Evolutionary conservation across 768 basidiomycete species (phyloP).

Genomic region (Tubosaeta sp.): DNA sequence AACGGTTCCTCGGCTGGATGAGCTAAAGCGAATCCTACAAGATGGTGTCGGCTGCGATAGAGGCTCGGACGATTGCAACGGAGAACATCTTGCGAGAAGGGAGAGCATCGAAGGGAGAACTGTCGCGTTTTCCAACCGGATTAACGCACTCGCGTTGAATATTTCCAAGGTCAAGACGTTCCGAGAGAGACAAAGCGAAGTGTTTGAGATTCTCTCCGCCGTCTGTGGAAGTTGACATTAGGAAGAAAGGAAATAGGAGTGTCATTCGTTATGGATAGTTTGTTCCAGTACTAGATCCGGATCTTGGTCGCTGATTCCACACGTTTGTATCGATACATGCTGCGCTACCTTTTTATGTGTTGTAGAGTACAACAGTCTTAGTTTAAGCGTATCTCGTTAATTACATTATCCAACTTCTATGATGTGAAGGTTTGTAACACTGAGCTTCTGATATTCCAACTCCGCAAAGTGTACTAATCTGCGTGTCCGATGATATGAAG

Average conservation of each 20-base stretch:
- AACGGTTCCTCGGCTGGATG: slow-evolving; percentile 49
- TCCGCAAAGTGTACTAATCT: too few relatives aligned
- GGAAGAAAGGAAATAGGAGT: background rate
- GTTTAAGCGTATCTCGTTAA: background rate
- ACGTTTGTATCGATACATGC: slow-evolving; percentile 2
- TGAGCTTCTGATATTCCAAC: too few relatives aligned
- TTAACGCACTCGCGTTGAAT: slow-evolving; percentile 68
- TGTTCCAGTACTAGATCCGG: background rate
- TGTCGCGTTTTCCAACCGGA: slow-evolving; percentile 69
- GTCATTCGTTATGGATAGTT: background rate
- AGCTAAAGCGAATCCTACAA: slow-evolving; percentile 53
- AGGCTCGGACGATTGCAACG: background rate
- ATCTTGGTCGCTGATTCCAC: background rate
- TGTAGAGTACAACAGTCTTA: background rate
- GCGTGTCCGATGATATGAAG: too few relatives aligned
- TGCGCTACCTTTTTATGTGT: background rate
- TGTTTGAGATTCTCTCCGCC: slow-evolving; percentile 53
- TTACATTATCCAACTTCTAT: too few relatives aligned
- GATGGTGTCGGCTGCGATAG: slow-evolving; percentile 48
- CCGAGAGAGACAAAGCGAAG: slow-evolving; percentile 61
- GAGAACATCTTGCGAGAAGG: slow-evolving; percentile 31
- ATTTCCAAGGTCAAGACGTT: slow-evolving; percentile 73
- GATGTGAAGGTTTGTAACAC: too few relatives aligned
- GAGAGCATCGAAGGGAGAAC: slow-evolving; percentile 60
- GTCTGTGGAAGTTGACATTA: slow-evolving; percentile 16